Evolutionary conservation across 371 early-diverging fungal genomes (phyloP).

Genomic region (Choanephora cucurbitarum): DNA sequence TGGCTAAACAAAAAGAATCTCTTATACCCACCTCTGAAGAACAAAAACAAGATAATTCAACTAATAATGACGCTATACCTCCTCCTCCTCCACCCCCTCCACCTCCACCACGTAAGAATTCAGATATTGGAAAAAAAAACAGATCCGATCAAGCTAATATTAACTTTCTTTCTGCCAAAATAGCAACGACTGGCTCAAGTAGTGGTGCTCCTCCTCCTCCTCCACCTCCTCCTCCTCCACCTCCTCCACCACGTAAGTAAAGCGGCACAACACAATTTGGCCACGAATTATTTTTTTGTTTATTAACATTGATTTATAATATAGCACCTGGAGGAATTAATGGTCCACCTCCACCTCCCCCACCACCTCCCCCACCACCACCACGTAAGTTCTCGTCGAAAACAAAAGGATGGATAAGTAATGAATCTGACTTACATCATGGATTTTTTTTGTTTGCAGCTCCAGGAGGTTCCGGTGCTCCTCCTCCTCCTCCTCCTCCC

Average conservation of each 20-base stretch:
- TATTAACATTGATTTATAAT: background rate
- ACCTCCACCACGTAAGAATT: constrained; percentile 12
- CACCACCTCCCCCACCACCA: constrained; percentile 30
- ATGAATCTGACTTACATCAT: too few relatives aligned
- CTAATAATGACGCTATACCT: background rate
- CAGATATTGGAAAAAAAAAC: too few relatives aligned
- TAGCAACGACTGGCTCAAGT: too few relatives aligned
- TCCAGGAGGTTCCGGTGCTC: constrained; percentile 7
- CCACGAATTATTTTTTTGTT: too few relatives aligned
- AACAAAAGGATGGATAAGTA: too few relatives aligned
- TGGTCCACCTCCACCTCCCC: constrained; percentile 12
- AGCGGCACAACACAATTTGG: background rate
- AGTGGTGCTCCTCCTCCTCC: constrained; percentile 12
- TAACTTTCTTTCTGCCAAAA: too few relatives aligned
- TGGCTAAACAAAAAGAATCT: constrained; percentile 12
- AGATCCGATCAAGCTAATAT: too few relatives aligned
- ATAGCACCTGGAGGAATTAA: constrained; percentile 12
- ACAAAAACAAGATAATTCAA: too few relatives aligned
- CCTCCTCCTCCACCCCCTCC: constrained; percentile 21
- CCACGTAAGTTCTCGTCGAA: constrained; percentile 15
- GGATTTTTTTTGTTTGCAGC: background rate
- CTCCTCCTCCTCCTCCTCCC: constrained; percentile 24
- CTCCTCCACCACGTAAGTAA: constrained; percentile 15
- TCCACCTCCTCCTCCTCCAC: constrained; percentile 27
- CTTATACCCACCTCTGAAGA: background rate